Evolutionary conservation across 805 yeast species (phyloP), one percentile per base, ranked within the genome.

Genomic region (Saccharomycopsis sp.): DNA sequence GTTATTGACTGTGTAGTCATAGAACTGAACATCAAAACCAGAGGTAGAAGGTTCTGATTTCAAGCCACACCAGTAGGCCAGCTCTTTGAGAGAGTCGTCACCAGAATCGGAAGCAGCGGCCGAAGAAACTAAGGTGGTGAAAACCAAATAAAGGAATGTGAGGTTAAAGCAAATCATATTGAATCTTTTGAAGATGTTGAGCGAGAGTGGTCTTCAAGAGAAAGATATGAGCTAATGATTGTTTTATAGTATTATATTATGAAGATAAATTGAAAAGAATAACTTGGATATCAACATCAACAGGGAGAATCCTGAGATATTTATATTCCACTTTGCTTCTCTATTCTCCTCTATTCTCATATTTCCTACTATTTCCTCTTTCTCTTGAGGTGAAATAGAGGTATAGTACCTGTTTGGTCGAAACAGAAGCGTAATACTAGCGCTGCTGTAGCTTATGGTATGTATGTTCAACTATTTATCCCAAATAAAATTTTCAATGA

Each of bases 1-100:
- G 46, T 51, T 46, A 51, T 40, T 44, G 14, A 40, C 34, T n/a
- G 44, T 14, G 23, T 51, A 51, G 40, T n/a, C 8, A n/a, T 51
- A 51, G 24, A 51, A 51, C 8, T 51, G 44, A 15, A 51, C 54
- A 21, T 51, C 54, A 34, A 51, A 51, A 29, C 54, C 54, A 15
- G 34, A n/a, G 7, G n/a, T n/a, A 8, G 54, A 16, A n/a, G 54
- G 54, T 18, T 34, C 18, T 7, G 16, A 12, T 16, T 34, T 18
- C 23, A 51, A 14, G 3, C 40, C 54, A 34, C 54, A 51, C 21
- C 44, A 51, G 21, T n/a, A 29, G 20, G 54, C 54, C 12, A 12
- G 8, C 21, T 44, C 48, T 44, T 44, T 44, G 12, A 44, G 5
- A 18, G 48, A 12, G 21, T 18, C 12, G 16, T 16, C 18, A 44